Evolutionary conservation across 2,329 filamentous ascomycete species (phyloP).

Genomic region (Falciphora oryzae): DNA sequence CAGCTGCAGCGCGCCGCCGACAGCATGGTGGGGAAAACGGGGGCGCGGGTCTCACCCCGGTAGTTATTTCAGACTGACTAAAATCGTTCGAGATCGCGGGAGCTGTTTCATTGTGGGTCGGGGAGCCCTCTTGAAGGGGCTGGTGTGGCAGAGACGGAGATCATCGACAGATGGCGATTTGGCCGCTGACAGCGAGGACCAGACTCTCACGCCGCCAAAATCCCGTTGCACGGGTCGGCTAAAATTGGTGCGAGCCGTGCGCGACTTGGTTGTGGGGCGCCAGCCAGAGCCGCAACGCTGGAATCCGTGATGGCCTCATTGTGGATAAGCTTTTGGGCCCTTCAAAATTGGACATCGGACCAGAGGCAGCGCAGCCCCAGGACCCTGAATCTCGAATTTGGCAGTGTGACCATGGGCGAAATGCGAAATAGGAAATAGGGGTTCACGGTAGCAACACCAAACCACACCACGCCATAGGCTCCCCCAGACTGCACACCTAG

Average conservation of each 20-base stretch:
- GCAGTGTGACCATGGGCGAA: no score
- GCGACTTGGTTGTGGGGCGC: background rate
- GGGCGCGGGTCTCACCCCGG: background rate
- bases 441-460: background rate
- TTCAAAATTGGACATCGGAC: background rate
- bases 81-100: background rate
- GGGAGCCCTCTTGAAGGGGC: background rate
- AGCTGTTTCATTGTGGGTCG: slow-evolving; percentile 4
- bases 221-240: background rate
- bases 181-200: no score
- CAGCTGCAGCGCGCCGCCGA: no score
- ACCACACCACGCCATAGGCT: background rate
- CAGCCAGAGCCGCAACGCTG: background rate
- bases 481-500: no score
- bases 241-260: background rate
- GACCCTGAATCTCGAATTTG: background rate
- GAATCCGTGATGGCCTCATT: slow-evolving; percentile 5
- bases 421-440: background rate
- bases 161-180: slow-evolving; percentile 5
- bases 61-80: background rate
- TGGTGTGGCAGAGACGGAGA: slow-evolving; percentile 5
- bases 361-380: background rate
- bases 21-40: no score
- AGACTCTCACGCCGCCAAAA: no score
- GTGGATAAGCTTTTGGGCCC: background rate